phyloP scores from a whole-genome alignment of 352 stramenopile genomes.

The Phytophthora brassicae region DNA sequence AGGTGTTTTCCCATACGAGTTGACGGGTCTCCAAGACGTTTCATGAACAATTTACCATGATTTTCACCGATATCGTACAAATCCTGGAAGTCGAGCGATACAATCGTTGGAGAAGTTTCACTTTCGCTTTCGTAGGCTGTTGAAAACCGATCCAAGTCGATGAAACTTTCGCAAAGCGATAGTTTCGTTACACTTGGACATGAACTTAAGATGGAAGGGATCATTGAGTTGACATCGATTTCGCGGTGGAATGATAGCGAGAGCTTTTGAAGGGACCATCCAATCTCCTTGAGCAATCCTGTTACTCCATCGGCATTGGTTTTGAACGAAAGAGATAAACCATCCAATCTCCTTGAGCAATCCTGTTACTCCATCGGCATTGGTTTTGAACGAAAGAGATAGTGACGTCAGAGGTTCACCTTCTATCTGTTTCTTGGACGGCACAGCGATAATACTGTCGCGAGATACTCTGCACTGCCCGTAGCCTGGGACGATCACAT shows the following conservation, averaged over 20 bases:
- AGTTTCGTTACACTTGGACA: constrained; percentile 15
- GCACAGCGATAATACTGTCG: not conserved
- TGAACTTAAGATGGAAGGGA: constrained; percentile 2
- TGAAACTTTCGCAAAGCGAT: constrained; percentile 10
- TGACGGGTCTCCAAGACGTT: constrained; percentile 13
- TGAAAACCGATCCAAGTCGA: constrained; percentile 20
- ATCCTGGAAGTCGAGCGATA: constrained; percentile 13
- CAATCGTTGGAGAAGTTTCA: not conserved
- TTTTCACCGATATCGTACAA: constrained; percentile 13
- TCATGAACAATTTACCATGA: constrained; percentile 15
- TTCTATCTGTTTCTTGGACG: not conserved
- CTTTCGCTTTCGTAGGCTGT: constrained; percentile 8
- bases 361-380: constrained; percentile 2
- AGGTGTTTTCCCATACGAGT: constrained; percentile 13
- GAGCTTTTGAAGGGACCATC: constrained; percentile 17
- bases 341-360: constrained; percentile 18
- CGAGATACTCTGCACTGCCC: constrained; percentile 6
- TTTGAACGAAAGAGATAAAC: constrained; percentile 6
- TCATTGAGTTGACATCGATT: constrained; percentile 17
- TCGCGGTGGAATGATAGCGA: constrained; percentile 19
- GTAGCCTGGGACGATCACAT: constrained; percentile 9
- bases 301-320: not conserved
- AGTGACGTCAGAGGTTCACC: constrained; percentile 1
- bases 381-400: not conserved
- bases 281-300: constrained; percentile 13